Base-by-base conservation (phyloP, 176 grass and related monocot genomes). In the Eleusine coracana region DNA sequence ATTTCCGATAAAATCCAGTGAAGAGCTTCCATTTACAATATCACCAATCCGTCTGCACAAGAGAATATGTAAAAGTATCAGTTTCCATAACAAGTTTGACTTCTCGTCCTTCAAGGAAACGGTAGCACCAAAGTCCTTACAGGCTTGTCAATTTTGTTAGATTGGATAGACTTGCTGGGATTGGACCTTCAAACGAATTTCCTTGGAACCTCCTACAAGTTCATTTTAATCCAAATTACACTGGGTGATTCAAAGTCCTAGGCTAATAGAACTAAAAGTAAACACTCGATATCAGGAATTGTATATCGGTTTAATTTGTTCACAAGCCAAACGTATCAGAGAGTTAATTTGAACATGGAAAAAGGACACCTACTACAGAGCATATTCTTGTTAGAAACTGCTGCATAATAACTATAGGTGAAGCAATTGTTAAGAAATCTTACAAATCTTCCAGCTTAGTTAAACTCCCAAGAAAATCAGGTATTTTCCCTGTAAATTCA, bases 131-230 rank as follows among this genome's bases (percentile, higher is more conserved):
- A 17, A 79, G 13, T 55, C 71, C 80, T 88, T 82, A 87, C 84
- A 91, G 60, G 75, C 6, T 81, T 46, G 48, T 84, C 83, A 97
- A 54, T 55, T 81, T 76, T 75, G 31, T 67, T 55, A 97, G 91
- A 60, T 86, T 93, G 5, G 87, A 87, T 46, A 93, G 21, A 44
- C 74, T 97, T n/a, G 78, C 82, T 68, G 94, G 94, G 77, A 97
- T 84, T n/a, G 91, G 91, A 59, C 91, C 89, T 87, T 85, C 28
- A 66, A 93, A 91, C 71, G 87, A 90, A 86, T 88, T 97, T 50
- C 91, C 91, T 65, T 97, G 91, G 59, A 97, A 87, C 60, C 81
- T 79, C 89, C 91, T 97, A 73, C 41, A 73, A 78, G 82, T 73
- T 64, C 28, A 86, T 67, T 81, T 45, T 5, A 87, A 4, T 31